A percentile compares a stretch with the other conserved stretches of the same genome.
Evolutionary conservation across 352 stramenopile genomes (phyloP).

Genomic region (Hyphochytrium catenoides): DNA sequence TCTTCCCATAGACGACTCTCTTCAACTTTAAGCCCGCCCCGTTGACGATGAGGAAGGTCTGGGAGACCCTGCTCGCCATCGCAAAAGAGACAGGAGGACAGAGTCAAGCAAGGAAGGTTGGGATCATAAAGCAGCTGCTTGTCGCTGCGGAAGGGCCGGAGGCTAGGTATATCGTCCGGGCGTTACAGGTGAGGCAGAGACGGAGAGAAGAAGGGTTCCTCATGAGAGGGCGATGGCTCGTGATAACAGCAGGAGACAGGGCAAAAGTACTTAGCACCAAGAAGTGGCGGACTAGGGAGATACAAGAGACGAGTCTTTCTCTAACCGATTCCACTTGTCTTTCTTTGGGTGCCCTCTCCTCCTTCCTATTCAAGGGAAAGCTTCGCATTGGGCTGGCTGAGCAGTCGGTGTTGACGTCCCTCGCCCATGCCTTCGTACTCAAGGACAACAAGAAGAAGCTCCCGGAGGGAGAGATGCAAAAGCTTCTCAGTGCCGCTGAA

Average conservation of each 20-base stretch:
- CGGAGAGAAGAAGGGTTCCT: too few species aligned
- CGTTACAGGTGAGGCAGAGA: too few species aligned
- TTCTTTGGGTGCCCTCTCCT: not conserved
- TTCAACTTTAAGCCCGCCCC: constrained; percentile 54
- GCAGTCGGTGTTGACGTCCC: constrained; percentile 84
- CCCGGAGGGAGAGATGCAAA: constrained; percentile 11
- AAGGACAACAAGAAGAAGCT: constrained; percentile 52
- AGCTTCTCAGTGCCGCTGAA: constrained; percentile 51
- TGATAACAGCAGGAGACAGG: too few species aligned
- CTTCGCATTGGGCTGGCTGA: constrained; percentile 91
- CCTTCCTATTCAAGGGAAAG: constrained; percentile 87
- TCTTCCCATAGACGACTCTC: constrained; percentile 10
- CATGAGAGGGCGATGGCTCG: too few species aligned
- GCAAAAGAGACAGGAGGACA: constrained; percentile 80
- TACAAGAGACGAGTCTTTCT: too few species aligned
- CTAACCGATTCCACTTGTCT: too few species aligned
- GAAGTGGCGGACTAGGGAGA: too few species aligned
- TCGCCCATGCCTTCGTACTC: constrained; percentile 83
- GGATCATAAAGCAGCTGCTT: constrained; percentile 88
- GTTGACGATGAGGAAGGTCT: constrained; percentile 63
- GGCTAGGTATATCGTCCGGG: constrained; percentile 95
- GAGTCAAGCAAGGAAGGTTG: constrained; percentile 89
- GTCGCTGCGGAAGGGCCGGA: constrained; percentile 33
- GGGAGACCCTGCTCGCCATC: constrained; percentile 74
- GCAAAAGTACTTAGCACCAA: too few species aligned